Conservation (phyloP, 225 moss, liverwort and hornwort genomes). For the Antitrichia curtipendula region DNA sequence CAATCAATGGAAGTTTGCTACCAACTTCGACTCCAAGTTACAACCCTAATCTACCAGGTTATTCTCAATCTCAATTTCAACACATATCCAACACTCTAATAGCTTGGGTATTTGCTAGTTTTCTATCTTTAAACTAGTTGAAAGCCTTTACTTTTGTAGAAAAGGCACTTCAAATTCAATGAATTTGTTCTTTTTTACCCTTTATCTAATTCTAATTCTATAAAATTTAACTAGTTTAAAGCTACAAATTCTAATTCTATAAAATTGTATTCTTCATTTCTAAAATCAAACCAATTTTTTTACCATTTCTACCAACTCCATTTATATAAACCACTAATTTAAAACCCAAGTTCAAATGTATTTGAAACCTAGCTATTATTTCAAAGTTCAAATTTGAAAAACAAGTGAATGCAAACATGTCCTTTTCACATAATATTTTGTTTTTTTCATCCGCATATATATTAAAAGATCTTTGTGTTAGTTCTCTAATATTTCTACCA, state of each 20-base stretch:
- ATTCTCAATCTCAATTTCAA: background rate
- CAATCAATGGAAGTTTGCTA: rapidly evolving
- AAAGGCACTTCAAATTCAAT: background rate
- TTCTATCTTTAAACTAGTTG: background rate
- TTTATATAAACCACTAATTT: background rate
- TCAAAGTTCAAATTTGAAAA: background rate
- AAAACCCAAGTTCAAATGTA: rapidly evolving
- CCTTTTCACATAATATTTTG: background rate
- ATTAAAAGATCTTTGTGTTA: background rate
- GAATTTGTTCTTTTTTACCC: no score
- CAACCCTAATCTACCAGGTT: background rate
- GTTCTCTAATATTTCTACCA: background rate
- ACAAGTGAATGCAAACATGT: background rate
- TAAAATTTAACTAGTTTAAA: no score
- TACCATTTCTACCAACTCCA: rapidly evolving
- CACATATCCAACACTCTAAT: background rate
- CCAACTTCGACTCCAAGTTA: rapidly evolving
- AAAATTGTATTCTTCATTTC: background rate
- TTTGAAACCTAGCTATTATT: background rate
- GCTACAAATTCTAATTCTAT: no score
- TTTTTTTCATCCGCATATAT: background rate
- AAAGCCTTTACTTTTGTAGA: background rate
- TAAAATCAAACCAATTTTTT: background rate
- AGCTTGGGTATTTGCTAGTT: rapidly evolving
- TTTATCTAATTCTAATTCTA: no score